These are phyloP conservation scores for Microsporum audouinii DNA, from an alignment of 2,329 filamentous ascomycete genomes.

Conservation along the genomic window DNA sequence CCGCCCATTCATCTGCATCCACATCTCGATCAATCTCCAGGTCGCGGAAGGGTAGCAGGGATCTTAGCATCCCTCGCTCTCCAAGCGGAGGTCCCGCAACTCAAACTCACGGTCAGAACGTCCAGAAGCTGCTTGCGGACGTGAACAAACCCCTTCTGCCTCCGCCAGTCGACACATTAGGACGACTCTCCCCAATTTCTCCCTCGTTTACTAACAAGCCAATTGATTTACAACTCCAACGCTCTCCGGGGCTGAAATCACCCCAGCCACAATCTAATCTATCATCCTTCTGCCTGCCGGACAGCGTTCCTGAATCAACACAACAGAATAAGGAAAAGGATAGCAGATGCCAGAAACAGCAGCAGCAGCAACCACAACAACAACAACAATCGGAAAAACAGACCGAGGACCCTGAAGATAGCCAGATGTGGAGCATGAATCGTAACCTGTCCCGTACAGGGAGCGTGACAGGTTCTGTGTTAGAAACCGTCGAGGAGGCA, in stretches of 20 bases:
- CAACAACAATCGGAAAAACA: slow-evolving; percentile 2
- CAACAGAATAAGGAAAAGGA: background rate
- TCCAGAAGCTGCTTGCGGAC: slow-evolving; percentile 57
- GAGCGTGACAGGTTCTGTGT: slow-evolving; percentile 48
- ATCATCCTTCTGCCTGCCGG: background rate
- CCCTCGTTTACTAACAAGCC: background rate
- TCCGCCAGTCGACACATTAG: slow-evolving; percentile 29
- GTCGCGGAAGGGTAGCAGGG: slow-evolving; percentile 57
- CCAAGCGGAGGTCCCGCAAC: slow-evolving; percentile 24
- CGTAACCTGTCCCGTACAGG: slow-evolving; percentile 50
- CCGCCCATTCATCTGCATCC: slow-evolving; percentile 22
- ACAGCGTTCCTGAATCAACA: background rate
- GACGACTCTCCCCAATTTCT: background rate
- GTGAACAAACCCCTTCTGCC: slow-evolving; percentile 56
- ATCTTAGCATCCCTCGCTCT: slow-evolving; percentile 50
- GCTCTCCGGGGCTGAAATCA: background rate
- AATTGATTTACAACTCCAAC: background rate
- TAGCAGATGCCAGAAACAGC: slow-evolving; percentile 23
- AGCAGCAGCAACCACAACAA: background rate
- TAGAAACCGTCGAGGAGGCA: slow-evolving; percentile 88
- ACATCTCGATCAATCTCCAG: slow-evolving; percentile 33
- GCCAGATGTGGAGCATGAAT: slow-evolving; percentile 21
- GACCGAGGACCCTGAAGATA: slow-evolving; percentile 15
- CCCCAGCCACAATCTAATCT: background rate
- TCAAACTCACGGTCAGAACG: slow-evolving; percentile 14